Conservation (phyloP, 345 rosid genomes). For the Dimocarpus longan region DNA sequence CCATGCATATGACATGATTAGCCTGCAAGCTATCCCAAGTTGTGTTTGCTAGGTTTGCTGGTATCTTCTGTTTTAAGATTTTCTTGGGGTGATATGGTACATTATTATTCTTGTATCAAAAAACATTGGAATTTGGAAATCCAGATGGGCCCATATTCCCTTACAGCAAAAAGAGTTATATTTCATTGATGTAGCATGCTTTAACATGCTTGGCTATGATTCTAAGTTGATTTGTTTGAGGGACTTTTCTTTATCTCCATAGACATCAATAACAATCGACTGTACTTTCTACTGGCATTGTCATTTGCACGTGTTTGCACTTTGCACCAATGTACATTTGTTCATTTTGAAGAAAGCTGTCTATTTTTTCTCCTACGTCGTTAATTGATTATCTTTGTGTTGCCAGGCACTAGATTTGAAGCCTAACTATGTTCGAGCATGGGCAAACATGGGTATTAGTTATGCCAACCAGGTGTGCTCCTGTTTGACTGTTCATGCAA, state of each 20-base stretch:
- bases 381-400: conserved; percentile 9
- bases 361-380: background rate
- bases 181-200: background rate
- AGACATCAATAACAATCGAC: background rate
- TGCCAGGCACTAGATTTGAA: conserved; percentile 95
- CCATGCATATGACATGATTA: background rate
- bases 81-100: background rate
- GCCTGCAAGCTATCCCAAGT: background rate
- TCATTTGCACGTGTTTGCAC: conserved; percentile 1
- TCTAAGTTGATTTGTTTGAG: background rate
- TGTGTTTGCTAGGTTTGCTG: background rate
- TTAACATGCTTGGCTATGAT: background rate
- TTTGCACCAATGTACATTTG: background rate
- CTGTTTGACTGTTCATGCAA: conserved; percentile 6
- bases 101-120: background rate
- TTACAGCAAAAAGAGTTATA: background rate
- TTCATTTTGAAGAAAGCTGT: background rate
- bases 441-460: conserved; percentile 99
- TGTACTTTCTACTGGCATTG: background rate
- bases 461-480: conserved; percentile 91
- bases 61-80: background rate
- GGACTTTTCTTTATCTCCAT: background rate
- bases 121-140: background rate
- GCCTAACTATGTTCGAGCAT: conserved; percentile 99
- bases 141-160: background rate